These are phyloP conservation scores for Eimeria sp. DNA, from an alignment of 169 alveolate genomes.

Conservation along the genomic window DNA sequence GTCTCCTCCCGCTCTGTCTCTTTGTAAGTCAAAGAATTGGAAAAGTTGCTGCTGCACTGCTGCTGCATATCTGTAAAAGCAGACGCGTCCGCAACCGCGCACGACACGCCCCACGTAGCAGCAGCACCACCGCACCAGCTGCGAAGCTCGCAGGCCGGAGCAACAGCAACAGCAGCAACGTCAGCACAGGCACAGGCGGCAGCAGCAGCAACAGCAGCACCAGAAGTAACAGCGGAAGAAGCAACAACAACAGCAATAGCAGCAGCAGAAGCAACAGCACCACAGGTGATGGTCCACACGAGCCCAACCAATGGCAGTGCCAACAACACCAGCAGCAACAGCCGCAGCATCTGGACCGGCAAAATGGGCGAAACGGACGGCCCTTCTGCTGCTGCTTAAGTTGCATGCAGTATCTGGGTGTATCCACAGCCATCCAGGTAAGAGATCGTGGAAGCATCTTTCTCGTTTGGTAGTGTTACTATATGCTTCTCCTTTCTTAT, in stretches of 20 bases:
- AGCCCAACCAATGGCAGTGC: not conserved
- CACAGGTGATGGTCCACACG: not conserved
- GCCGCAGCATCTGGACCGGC: not conserved
- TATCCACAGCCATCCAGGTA: conserved; percentile 11
- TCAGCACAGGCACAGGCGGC: too few species aligned
- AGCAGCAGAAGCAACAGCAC: not conserved
- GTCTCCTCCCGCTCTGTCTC: not conserved
- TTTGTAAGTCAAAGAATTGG: not conserved
- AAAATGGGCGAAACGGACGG: not conserved
- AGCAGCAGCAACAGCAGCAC: too few species aligned
- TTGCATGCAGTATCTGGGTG: not conserved
- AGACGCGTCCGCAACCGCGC: not conserved
- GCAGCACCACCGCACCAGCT: not conserved
- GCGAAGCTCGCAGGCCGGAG: not conserved
- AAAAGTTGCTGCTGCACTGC: conserved; percentile 1
- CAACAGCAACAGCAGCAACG: too few species aligned
- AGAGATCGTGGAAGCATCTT: not conserved
- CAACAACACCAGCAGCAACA: conserved; percentile 33
- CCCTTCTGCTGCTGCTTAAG: not conserved
- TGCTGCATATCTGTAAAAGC: not conserved
- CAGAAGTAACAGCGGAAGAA: too few species aligned
- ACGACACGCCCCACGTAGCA: not conserved
- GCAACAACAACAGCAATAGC: too few species aligned
- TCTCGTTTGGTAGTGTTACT: too few species aligned
- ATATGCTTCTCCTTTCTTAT: not conserved